Evolutionary conservation across 2,329 filamentous ascomycete species (phyloP), one percentile per base, ranked within the genome.

Genomic region (Bipolaris zeicola): DNA sequence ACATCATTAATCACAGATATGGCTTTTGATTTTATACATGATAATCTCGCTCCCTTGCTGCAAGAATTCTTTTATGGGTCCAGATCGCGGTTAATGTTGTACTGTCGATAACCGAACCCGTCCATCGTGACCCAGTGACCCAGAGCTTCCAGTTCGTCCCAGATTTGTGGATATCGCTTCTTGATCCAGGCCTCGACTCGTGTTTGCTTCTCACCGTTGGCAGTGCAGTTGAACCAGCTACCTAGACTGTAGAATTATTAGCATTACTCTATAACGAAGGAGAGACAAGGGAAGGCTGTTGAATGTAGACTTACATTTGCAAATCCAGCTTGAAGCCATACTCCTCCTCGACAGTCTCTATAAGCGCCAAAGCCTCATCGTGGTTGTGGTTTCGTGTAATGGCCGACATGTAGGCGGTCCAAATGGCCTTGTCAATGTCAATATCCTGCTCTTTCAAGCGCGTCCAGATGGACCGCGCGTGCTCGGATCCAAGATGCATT

Each of bases 121-220:
- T 74, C 73, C 67, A 73, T 68, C 1, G 71, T 74, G 3, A 69
- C 64, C 61, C 62, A 68, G 41, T 69, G 56, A 7, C 84, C 82
- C 54, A 82, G 79, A 61, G 80, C 80, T 65, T 85, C 82, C 58
- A 96, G 73, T 63, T 88, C 82, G 10, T 77, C 78, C 92, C 92
- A 96, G 5, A 85, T 77, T 8, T 84, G 80, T 0, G 89, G 87
- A 73, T 91, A 92, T 41, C 83, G 82, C 46, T 83, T 76, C 64
- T 83, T 83, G 2, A 89, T 89, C 92, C 92, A 96, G 14, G 82
- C 79, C 71, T 92, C 87, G 54, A 96, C 88, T 36, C 86, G 80
- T 5, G 83, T 79, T 73, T 95, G 91, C 67, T 86, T 82, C 50
- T 83, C 82, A 57, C 84, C 82, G 55, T 83, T 85, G 2, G 85